Evolutionary conservation across 495 filamentous ascomycete genomes (phyloP).

Genomic region (Neohortaea acidophila): DNA sequence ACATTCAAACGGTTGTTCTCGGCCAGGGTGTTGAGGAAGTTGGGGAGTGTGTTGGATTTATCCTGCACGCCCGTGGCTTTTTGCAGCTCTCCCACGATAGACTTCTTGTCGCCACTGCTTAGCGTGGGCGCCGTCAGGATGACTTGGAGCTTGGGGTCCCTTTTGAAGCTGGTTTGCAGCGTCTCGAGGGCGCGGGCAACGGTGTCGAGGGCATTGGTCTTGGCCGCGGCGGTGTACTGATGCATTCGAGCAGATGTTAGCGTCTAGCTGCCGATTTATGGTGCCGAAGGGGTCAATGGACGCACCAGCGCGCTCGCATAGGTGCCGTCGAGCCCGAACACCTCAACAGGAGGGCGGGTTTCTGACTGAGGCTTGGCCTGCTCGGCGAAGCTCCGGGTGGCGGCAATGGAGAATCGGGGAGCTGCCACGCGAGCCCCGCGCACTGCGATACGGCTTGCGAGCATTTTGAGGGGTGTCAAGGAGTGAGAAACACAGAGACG

Average conservation of each 20-base stretch:
- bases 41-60: conserved; percentile 74
- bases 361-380: conserved; percentile 34
- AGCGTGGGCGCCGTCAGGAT: conserved; percentile 75
- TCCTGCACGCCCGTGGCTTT: conserved; percentile 56
- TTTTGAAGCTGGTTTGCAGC: conserved; percentile 57
- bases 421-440: conserved; percentile 42
- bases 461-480: conserved; percentile 33
- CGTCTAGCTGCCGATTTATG: neutral
- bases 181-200: conserved; percentile 57
- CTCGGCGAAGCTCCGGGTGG: conserved; percentile 54
- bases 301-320: conserved; percentile 96
- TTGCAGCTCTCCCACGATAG: conserved; percentile 67
- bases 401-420: conserved; percentile 31
- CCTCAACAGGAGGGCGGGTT: conserved; percentile 64
- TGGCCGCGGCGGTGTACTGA: conserved; percentile 89
- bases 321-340: conserved; percentile 93
- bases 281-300: conserved; percentile 10
- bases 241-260: neutral
- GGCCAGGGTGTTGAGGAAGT: conserved; percentile 75
- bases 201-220: conserved; percentile 67
- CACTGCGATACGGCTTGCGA: conserved; percentile 45
- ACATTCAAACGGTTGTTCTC: conserved; percentile 90
- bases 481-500: too few relatives aligned
- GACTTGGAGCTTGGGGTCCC: conserved; percentile 58
- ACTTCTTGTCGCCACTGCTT: conserved; percentile 56